Conservation (phyloP, 768 basidiomycete species). For the Tylopilus plumbeoviolaceoides region DNA sequence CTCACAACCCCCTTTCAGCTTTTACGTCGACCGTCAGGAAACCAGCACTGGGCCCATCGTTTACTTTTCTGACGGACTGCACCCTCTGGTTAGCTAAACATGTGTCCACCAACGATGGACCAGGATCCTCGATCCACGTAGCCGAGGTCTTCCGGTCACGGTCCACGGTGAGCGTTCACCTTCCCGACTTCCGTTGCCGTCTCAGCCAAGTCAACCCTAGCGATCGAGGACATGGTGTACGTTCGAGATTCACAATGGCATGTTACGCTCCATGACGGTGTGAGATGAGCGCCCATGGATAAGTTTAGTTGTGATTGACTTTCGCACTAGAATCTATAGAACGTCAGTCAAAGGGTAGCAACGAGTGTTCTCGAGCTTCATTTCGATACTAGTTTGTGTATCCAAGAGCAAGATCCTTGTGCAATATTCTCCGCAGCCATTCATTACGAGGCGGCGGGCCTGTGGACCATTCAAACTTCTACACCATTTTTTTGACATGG, state of each 20-base stretch:
- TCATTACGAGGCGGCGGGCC: no score
- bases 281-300: background rate
- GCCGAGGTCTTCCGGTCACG: conserved; percentile 44
- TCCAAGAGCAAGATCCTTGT: no score
- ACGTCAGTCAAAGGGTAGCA: no score
- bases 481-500: no score
- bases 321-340: background rate
- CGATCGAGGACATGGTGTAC: conserved; percentile 36
- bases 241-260: conserved; percentile 38
- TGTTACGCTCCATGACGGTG: conserved; percentile 14
- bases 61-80: conserved; percentile 66
- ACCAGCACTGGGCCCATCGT: conserved; percentile 74
- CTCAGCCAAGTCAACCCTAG: conserved; percentile 22
- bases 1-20: conserved; percentile 31
- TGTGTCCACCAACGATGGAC: conserved; percentile 13
- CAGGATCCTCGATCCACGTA: conserved; percentile 25
- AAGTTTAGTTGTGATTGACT: background rate
- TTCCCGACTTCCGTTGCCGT: background rate
- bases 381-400: no score
- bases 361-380: no score
- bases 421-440: no score
- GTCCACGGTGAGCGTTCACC: conserved; percentile 30
- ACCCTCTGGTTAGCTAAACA: conserved; percentile 62
- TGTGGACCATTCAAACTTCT: no score
- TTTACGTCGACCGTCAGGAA: conserved; percentile 44